Conservation (phyloP, 495 filamentous ascomycete genomes). For the Pseudoneurospora amorphoporcata region DNA sequence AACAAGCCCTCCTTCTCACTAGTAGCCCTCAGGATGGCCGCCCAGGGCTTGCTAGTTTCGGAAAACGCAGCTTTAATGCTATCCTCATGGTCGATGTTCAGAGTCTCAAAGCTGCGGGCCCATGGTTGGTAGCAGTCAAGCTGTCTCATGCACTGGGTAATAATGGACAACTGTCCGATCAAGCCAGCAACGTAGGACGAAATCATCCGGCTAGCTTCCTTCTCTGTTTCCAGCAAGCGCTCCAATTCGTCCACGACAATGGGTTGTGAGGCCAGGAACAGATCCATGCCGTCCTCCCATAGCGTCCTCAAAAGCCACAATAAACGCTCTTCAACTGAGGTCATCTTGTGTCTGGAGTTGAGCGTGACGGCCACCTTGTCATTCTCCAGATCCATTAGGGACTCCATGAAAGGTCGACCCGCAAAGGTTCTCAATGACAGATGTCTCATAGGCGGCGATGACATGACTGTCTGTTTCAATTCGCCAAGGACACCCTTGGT, state of each 20-base stretch:
- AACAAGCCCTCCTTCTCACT: neutral
- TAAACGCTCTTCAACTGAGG: conserved; percentile 14
- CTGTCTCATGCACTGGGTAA: conserved; percentile 30
- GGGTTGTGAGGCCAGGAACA: conserved; percentile 21
- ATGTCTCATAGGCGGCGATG: conserved; percentile 29
- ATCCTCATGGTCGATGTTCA: conserved; percentile 11
- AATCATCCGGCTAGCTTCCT: conserved; percentile 23
- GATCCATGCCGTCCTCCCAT: conserved; percentile 13
- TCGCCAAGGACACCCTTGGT: conserved; percentile 33
- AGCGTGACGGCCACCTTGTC: neutral
- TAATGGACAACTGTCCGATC: conserved; percentile 35
- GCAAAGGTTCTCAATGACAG: conserved; percentile 11
- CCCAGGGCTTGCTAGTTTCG: conserved; percentile 6
- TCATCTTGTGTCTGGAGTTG: conserved; percentile 4
- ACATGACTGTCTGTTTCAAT: conserved; percentile 12
- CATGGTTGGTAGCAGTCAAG: conserved; percentile 39
- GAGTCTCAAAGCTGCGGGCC: conserved; percentile 28
- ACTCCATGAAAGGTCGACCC: neutral
- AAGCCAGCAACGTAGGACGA: conserved; percentile 25
- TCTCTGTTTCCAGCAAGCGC: conserved; percentile 28
- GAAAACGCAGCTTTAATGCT: conserved; percentile 12
- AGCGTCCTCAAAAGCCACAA: conserved; percentile 25
- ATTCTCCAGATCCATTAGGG: neutral
- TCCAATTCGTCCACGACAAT: conserved; percentile 36
- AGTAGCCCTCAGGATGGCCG: conserved; percentile 6